A percentile compares a stretch with the other conserved stretches of the same genome.
phyloP scores from a whole-genome alignment of 306 rosid genomes.

The Cucurbita pepo region DNA sequence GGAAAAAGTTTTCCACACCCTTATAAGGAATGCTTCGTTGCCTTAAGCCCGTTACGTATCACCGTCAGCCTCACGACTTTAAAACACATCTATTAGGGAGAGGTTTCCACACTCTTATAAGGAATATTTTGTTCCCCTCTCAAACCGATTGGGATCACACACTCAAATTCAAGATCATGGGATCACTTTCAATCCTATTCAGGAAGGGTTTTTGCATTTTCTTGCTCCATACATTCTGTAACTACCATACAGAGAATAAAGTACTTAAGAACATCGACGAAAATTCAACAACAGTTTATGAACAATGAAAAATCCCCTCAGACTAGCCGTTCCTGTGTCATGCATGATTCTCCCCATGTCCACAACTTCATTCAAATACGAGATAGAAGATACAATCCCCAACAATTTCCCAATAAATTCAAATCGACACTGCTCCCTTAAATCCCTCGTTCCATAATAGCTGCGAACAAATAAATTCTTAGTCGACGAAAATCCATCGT shows the following conservation, averaged over 20 bases:
- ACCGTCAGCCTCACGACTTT: too few relatives aligned
- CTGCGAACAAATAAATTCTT: background rate
- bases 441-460: background rate
- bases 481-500: background rate
- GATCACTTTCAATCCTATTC: background rate
- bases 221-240: background rate
- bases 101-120: too few relatives aligned
- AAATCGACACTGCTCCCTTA: background rate
- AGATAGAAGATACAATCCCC: background rate
- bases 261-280: background rate
- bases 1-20: too few relatives aligned
- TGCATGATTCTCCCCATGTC: background rate
- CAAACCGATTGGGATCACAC: too few relatives aligned
- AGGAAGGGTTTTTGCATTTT: background rate
- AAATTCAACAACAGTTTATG: background rate
- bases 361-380: background rate
- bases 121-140: too few relatives aligned
- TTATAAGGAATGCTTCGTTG: too few relatives aligned
- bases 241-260: background rate
- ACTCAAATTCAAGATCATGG: background rate
- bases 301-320: background rate
- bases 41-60: too few relatives aligned
- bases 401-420: background rate
- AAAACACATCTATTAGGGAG: too few relatives aligned
- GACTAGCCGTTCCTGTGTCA: background rate